Evolutionary conservation across 1,284 basidiomycete species (phyloP).

Genomic region (Ceratobasidium sp.): DNA sequence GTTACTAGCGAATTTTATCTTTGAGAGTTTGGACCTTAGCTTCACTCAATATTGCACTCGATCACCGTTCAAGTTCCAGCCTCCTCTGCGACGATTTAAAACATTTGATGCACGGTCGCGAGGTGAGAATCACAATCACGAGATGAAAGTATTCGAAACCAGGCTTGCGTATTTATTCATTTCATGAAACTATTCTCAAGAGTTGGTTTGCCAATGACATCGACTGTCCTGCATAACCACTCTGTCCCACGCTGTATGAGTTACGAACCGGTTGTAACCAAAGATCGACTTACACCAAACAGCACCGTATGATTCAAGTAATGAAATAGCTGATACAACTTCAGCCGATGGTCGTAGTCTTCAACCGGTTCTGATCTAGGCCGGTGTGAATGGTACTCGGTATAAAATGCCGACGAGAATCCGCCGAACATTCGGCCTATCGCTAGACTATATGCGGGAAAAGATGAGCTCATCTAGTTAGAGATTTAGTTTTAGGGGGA

Average conservation of each 20-base stretch:
- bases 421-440: slow-evolving; percentile 90
- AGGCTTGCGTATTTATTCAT: no score
- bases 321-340: slow-evolving; percentile 89
- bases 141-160: no score
- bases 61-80: no score
- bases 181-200: no score
- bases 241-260: background rate
- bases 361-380: slow-evolving; percentile 78
- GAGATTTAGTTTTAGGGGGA: background rate
- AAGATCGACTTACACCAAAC: slow-evolving; percentile 68
- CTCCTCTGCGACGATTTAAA: no score
- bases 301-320: slow-evolving; percentile 86
- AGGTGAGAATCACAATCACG: no score
- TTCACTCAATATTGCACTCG: no score
- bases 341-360: slow-evolving; percentile 77
- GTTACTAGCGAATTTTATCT: no score
- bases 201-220: slow-evolving; percentile 34
- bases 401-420: slow-evolving; percentile 77
- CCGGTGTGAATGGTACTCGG: slow-evolving; percentile 76
- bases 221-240: slow-evolving; percentile 22
- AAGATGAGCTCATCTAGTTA: slow-evolving; percentile 39
- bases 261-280: slow-evolving; percentile 53
- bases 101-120: no score
- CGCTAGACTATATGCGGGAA: slow-evolving; percentile 68
- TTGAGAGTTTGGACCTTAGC: no score